Conservation (phyloP, 2,329 filamentous ascomycete genomes). For the Neoarthrinium moseri region DNA sequence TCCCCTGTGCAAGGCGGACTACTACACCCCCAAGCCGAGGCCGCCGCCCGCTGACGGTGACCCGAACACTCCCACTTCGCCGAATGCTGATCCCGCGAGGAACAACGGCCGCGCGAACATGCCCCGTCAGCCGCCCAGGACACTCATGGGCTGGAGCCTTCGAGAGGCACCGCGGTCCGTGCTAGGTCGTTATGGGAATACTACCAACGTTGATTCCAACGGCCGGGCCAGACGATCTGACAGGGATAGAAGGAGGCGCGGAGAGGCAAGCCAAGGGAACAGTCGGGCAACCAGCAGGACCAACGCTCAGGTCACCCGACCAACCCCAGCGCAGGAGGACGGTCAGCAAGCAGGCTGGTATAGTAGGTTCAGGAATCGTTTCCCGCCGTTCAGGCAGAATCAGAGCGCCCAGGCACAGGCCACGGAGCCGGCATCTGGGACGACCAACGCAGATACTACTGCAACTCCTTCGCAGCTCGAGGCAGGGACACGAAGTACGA, state of each 20-base stretch:
- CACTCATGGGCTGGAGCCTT: constrained; percentile 34
- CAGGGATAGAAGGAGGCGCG: constrained; percentile 3
- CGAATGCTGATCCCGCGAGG: constrained; percentile 29
- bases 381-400: constrained; percentile 5
- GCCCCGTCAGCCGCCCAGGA: constrained; percentile 38
- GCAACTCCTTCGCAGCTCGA: constrained; percentile 47
- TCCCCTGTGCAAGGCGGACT: constrained; percentile 96
- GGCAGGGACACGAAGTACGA: constrained; percentile 35
- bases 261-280: background rate
- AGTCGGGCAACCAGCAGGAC: background rate
- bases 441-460: constrained; percentile 14
- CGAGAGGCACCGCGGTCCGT: constrained; percentile 25
- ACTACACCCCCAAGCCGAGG: constrained; percentile 90
- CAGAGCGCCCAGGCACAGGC: background rate
- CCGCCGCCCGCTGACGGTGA: constrained; percentile 46
- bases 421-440: background rate
- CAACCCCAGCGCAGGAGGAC: background rate
- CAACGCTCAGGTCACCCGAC: background rate
- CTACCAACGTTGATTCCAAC: constrained; percentile 1
- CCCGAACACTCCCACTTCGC: constrained; percentile 26
- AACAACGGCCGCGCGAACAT: constrained; percentile 47
- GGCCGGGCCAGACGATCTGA: background rate
- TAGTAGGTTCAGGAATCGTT: background rate
- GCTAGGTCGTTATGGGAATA: background rate
- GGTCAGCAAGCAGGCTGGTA: background rate